Evolutionary conservation across 148 eudicot genomes (phyloP).

Genomic region (Suaeda aralocaspica): DNA sequence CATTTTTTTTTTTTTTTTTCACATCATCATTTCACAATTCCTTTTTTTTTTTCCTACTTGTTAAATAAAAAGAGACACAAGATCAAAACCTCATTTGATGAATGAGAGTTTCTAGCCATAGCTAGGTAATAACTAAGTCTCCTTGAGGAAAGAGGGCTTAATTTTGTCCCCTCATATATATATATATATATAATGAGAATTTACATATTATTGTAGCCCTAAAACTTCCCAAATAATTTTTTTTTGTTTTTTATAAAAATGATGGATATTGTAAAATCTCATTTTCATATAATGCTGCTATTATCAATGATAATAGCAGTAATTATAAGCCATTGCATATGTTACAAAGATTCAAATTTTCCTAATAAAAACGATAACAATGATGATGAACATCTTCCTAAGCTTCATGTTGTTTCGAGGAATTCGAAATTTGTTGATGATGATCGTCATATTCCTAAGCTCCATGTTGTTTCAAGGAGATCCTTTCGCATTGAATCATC

Average conservation of each 20-base stretch:
- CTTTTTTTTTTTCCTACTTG: not conserved
- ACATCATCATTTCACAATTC: not conserved
- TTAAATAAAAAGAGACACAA: not conserved
- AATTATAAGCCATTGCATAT: conserved; percentile 15
- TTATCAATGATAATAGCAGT: not conserved
- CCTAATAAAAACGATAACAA: not conserved
- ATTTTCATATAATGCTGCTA: conserved; percentile 6
- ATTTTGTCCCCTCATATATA: not conserved
- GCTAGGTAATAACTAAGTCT: not conserved
- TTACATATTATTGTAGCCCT: not conserved
- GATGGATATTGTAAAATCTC: not conserved
- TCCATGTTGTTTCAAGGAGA: conserved; percentile 20
- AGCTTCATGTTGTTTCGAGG: not conserved
- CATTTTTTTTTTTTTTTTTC: not conserved
- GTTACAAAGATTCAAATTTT: not conserved
- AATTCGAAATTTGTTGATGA: not conserved
- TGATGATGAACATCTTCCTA: not conserved
- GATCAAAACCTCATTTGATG: not conserved
- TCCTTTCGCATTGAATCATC: conserved; percentile 18
- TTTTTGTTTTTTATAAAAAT: too few species aligned
- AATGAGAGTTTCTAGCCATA: not conserved
- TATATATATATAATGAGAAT: too few species aligned
- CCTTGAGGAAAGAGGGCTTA: not conserved
- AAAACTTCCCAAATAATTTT: conserved; percentile 1
- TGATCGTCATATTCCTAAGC: not conserved